Conservation (phyloP, 83 land plant species). For the Thuja plicata region DNA sequence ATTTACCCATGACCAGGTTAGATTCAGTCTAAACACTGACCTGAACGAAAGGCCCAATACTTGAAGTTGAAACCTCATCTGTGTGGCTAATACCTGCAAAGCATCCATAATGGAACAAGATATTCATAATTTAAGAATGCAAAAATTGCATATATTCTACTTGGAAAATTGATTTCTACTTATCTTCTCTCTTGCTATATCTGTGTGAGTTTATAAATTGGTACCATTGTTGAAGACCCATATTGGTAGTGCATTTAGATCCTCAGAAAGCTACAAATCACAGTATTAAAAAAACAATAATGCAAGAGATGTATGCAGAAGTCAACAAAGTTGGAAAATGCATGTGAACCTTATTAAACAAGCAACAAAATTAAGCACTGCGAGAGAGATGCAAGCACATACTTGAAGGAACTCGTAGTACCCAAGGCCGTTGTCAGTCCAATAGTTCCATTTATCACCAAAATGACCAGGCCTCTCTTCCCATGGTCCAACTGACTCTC, state of each 20-base stretch:
- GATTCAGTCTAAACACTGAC: constrained; percentile 27
- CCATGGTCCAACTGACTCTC: constrained; percentile 80
- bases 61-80: constrained; percentile 53
- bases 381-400: constrained; percentile 4
- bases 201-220: background rate
- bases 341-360: background rate
- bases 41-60: constrained; percentile 65
- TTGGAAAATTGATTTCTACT: background rate
- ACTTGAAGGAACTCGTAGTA: constrained; percentile 89
- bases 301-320: background rate
- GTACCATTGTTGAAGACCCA: constrained; percentile 97
- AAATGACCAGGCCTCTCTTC: constrained; percentile 95
- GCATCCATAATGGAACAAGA: background rate
- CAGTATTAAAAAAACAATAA: background rate
- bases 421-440: constrained; percentile 97
- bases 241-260: constrained; percentile 69
- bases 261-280: constrained; percentile 81
- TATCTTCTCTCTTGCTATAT: background rate
- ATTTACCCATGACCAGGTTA: too few relatives aligned
- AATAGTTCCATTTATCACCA: constrained; percentile 94
- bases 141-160: background rate
- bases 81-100: constrained; percentile 72
- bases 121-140: background rate
- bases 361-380: background rate
- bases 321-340: background rate